Evolutionary conservation across 345 rosid species (phyloP).

Genomic region (Psidium friedrichsthalianum): DNA sequence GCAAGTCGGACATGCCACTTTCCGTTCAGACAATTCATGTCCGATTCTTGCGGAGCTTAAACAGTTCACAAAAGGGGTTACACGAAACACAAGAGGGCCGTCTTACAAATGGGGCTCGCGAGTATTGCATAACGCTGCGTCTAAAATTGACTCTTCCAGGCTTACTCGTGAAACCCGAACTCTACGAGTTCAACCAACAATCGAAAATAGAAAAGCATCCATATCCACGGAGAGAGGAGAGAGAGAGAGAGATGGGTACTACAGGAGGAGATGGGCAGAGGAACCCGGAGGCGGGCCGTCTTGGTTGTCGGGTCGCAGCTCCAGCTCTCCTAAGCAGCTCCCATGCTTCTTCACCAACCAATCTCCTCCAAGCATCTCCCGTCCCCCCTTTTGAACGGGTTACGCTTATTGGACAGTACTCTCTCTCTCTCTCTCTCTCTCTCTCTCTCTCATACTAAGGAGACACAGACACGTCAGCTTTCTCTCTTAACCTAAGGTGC

Average conservation of each 20-base stretch:
- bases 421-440: not conserved
- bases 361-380: not conserved
- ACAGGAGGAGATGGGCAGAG: constrained; percentile 70
- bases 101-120: not conserved
- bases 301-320: constrained; percentile 67
- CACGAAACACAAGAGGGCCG: not conserved
- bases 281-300: constrained; percentile 78
- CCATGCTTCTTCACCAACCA: not conserved
- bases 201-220: not conserved
- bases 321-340: not conserved
- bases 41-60: not conserved
- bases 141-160: not conserved
- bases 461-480: not conserved
- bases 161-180: not conserved
- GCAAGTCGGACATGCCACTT: not conserved
- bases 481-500: not conserved
- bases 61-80: not conserved
- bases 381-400: not conserved
- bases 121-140: not conserved
- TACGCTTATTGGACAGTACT: not conserved
- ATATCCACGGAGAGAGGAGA: not conserved
- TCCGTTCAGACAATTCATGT: not conserved
- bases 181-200: not conserved
- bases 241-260: not conserved
- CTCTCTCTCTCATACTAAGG: not conserved